Percentiles rank a stretch among this genome's conserved stretches.
Conservation (phyloP, 2,329 filamentous ascomycete genomes). For the Venturia pyrina region DNA sequence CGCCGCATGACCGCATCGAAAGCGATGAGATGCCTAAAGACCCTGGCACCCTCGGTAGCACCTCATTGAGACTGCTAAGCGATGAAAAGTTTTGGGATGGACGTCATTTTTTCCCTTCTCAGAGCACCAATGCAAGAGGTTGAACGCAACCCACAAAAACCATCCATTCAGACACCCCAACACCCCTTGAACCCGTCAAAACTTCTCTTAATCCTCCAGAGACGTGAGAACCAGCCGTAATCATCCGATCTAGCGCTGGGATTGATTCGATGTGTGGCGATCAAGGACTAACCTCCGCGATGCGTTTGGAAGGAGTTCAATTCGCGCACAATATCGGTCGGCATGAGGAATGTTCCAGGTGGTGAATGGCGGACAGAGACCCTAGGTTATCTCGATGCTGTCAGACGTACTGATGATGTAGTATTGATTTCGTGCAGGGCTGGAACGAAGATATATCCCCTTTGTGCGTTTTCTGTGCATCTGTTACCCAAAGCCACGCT, state of each 20-base stretch:
- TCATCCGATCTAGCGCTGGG: not conserved
- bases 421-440: not conserved
- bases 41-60: not conserved
- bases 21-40: not conserved
- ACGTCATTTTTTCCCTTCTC: not conserved
- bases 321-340: not conserved
- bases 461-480: not conserved
- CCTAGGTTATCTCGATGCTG: not conserved
- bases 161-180: not conserved
- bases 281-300: not conserved
- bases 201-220: no score
- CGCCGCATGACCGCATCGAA: not conserved
- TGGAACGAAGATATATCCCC: not conserved
- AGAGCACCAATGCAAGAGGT: slow-evolving; percentile 1
- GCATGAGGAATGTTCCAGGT: not conserved
- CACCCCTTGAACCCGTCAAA: not conserved
- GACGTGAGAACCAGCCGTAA: not conserved
- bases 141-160: not conserved
- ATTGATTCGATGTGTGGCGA: not conserved
- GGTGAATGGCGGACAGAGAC: not conserved
- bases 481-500: not conserved
- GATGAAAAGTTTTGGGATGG: not conserved
- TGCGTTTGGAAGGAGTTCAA: not conserved
- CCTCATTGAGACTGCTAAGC: not conserved
- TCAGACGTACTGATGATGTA: slow-evolving; percentile 1